Evolutionary conservation across 2,329 filamentous ascomycete species (phyloP).

Genomic region (Xylaria multiplex): DNA sequence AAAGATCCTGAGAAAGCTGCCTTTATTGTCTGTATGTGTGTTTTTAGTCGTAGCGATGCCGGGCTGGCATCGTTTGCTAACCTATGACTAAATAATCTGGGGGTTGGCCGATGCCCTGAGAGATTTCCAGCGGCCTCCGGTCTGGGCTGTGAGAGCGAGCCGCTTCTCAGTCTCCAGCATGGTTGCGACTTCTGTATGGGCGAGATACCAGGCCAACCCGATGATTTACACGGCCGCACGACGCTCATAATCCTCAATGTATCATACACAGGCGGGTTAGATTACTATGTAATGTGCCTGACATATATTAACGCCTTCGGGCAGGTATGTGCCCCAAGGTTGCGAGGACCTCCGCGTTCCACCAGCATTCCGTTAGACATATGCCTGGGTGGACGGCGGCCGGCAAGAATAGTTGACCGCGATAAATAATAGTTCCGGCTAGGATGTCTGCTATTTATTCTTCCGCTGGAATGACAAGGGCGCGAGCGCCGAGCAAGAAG

Average conservation of each 20-base stretch:
- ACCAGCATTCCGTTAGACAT: too few species aligned
- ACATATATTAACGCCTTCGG: too few species aligned
- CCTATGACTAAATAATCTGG: too few species aligned
- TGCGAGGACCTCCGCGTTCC: too few species aligned
- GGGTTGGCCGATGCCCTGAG: background rate
- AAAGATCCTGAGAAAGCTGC: constrained; percentile 15
- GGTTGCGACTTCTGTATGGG: background rate
- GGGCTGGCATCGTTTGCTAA: too few species aligned
- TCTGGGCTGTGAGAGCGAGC: background rate
- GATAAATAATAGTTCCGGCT: constrained; percentile 12
- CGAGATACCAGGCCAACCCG: background rate
- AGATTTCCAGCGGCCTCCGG: background rate
- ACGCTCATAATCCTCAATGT: too few species aligned
- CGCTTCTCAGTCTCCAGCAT: background rate
- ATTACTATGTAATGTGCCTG: too few species aligned
- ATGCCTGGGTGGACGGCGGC: too few species aligned
- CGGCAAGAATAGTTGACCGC: background rate
- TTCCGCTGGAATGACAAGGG: background rate
- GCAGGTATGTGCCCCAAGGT: too few species aligned
- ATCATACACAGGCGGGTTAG: too few species aligned
- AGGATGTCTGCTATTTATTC: too few species aligned
- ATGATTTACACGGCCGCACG: background rate
- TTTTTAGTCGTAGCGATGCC: too few species aligned
- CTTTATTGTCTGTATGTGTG: constrained; percentile 14
- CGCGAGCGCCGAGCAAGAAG: constrained; percentile 6